Evolutionary conservation across 2,329 filamentous ascomycete genomes (phyloP).

Genomic region (Colletotrichum ledebouriae): DNA sequence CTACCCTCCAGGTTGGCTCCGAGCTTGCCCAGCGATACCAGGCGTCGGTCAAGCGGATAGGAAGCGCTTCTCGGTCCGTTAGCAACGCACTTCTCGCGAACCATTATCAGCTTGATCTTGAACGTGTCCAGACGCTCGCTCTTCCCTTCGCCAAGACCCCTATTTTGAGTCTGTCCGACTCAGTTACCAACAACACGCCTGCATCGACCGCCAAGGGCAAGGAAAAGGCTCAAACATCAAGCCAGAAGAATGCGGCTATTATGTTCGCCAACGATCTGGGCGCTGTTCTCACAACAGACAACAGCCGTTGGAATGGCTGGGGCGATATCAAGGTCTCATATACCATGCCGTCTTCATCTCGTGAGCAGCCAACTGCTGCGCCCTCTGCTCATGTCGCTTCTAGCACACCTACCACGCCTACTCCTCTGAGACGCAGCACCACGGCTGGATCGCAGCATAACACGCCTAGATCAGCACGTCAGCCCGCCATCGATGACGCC

Average conservation of each 20-base stretch:
- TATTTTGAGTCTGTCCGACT: conserved; percentile 64
- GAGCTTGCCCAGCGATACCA: conserved; percentile 94
- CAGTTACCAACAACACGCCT: conserved; percentile 64
- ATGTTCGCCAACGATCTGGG: conserved; percentile 89
- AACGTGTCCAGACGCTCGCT: conserved; percentile 87
- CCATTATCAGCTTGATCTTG: conserved; percentile 85
- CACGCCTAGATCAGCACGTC: conserved; percentile 56
- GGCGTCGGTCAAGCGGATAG: conserved; percentile 83
- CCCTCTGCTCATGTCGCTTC: conserved; percentile 46
- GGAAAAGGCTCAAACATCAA: conserved; percentile 69
- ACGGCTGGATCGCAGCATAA: conserved; percentile 64
- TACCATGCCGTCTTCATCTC: conserved; percentile 46
- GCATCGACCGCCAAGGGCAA: conserved; percentile 78
- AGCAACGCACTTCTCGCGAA: conserved; percentile 82
- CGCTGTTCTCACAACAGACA: conserved; percentile 75
- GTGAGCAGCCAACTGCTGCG: conserved; percentile 25
- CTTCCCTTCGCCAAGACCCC: conserved; percentile 84
- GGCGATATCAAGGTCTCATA: conserved; percentile 85
- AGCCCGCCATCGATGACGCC: conserved; percentile 52
- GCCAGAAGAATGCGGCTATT: conserved; percentile 63
- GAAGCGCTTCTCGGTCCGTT: conserved; percentile 74
- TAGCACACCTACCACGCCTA: conserved; percentile 77
- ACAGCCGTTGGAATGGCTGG: conserved; percentile 79
- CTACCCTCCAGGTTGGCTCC: conserved; percentile 83
- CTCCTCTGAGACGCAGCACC: conserved; percentile 78